Conservation (phyloP, 1,284 basidiomycete genomes). For the Neotropicomus parvogracilis region DNA sequence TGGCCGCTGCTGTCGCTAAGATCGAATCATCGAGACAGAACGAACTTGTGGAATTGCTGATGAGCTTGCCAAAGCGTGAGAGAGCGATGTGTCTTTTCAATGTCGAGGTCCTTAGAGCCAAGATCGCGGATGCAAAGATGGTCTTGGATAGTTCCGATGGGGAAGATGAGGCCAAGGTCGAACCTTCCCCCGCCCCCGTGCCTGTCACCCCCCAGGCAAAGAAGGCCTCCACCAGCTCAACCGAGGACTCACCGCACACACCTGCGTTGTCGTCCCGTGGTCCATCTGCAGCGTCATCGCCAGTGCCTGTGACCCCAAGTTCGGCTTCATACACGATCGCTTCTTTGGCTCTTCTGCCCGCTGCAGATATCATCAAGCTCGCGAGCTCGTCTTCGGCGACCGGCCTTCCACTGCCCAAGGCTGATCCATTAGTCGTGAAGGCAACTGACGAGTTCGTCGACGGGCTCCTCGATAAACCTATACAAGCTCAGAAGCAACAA, state of each 20-base stretch:
- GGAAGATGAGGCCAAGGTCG: slow-evolving; percentile 42
- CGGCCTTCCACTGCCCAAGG: slow-evolving; percentile 64
- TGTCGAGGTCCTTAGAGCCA: slow-evolving; percentile 69
- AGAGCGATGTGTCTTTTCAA: slow-evolving; percentile 90
- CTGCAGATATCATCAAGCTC: slow-evolving; percentile 65
- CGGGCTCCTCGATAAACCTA: slow-evolving; percentile 56
- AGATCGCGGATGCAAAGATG: slow-evolving; percentile 78
- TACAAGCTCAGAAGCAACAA: slow-evolving; percentile 74
- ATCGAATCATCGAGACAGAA: slow-evolving; percentile 53
- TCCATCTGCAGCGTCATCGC: slow-evolving; percentile 66
- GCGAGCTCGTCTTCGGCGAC: slow-evolving; percentile 52
- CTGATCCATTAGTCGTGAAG: slow-evolving; percentile 63
- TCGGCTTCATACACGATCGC: slow-evolving; percentile 49
- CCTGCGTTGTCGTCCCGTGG: slow-evolving; percentile 70
- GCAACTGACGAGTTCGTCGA: slow-evolving; percentile 80
- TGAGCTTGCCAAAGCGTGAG: slow-evolving; percentile 83
- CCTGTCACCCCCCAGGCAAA: slow-evolving; percentile 61
- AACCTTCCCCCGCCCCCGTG: slow-evolving; percentile 21
- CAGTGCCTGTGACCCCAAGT: slow-evolving; percentile 52
- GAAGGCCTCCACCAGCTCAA: slow-evolving; percentile 41
- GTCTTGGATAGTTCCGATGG: slow-evolving; percentile 71
- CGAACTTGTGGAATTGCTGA: slow-evolving; percentile 74
- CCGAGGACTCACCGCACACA: slow-evolving; percentile 59
- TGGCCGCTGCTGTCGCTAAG: slow-evolving; percentile 63
- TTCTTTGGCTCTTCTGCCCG: slow-evolving; percentile 62